Evolutionary conservation across 1,284 basidiomycete species (phyloP).

Genomic region (Phellopilus nigrolimitatus): DNA sequence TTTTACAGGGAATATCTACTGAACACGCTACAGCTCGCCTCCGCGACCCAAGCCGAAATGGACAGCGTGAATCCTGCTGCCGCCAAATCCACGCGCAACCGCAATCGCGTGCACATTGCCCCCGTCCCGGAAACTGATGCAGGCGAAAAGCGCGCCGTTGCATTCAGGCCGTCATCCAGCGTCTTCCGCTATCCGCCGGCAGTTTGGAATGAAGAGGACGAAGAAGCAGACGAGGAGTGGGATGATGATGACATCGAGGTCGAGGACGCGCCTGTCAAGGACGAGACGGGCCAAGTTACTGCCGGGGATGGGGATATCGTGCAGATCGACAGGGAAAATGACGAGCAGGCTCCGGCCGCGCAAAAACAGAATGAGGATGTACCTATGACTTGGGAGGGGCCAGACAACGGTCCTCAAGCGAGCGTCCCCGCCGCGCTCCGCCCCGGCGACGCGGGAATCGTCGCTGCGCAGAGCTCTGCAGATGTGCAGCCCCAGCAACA

Average conservation of each 20-base stretch:
- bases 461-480: slow-evolving; percentile 22
- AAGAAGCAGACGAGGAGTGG: slow-evolving; percentile 70
- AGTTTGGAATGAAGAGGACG: slow-evolving; percentile 79
- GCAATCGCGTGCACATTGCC: slow-evolving; percentile 18
- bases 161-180: slow-evolving; percentile 53
- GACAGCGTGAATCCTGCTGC: slow-evolving; percentile 43
- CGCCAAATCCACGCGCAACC: slow-evolving; percentile 24
- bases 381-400: slow-evolving; percentile 74
- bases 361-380: slow-evolving; percentile 48
- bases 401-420: slow-evolving; percentile 24
- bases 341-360: slow-evolving; percentile 22
- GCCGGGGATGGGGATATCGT: slow-evolving; percentile 43
- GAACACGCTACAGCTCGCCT: slow-evolving; percentile 52
- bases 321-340: slow-evolving; percentile 24
- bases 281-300: slow-evolving; percentile 5
- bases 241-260: slow-evolving; percentile 69
- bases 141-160: slow-evolving; percentile 34
- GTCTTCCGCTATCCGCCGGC: slow-evolving; percentile 74
- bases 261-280: slow-evolving; percentile 44
- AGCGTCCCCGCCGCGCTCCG: slow-evolving; percentile 24
- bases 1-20: background rate
- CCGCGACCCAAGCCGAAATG: slow-evolving; percentile 66
- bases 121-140: background rate
- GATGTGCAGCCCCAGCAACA: slow-evolving; percentile 24
- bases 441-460: slow-evolving; percentile 21